Conservation (phyloP, 768 basidiomycete genomes). For the Macrocybe gigantea region DNA sequence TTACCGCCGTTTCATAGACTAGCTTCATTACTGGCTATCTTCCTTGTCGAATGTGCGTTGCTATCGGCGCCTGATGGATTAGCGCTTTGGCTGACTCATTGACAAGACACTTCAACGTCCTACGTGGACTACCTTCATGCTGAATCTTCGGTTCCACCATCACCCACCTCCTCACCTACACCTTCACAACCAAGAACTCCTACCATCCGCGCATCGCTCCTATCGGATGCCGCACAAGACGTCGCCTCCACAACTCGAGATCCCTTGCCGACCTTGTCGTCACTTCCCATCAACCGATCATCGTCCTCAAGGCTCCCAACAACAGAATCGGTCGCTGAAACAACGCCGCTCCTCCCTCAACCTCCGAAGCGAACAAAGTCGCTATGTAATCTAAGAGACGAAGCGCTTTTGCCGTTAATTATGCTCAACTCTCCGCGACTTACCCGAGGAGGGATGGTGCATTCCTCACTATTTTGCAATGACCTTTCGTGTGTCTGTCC, state of each 20-base stretch:
- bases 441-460: constrained; percentile 9
- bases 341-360: constrained; percentile 5
- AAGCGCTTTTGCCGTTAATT: constrained; percentile 11
- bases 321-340: constrained; percentile 1
- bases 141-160: constrained; percentile 45
- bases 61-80: not conserved
- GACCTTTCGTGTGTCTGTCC: constrained; percentile 13
- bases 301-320: not conserved
- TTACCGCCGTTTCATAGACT: constrained; percentile 33
- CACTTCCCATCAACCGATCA: not conserved
- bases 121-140: constrained; percentile 70
- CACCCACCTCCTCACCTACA: constrained; percentile 23
- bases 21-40: constrained; percentile 61
- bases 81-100: constrained; percentile 1
- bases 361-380: constrained; percentile 9
- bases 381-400: constrained; percentile 7
- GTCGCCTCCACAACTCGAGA: not conserved
- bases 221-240: not conserved
- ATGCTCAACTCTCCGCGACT: constrained; percentile 15
- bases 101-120: constrained; percentile 63
- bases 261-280: not conserved
- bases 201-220: not conserved
- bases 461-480: constrained; percentile 7
- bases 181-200: constrained; percentile 16
- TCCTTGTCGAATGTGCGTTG: constrained; percentile 71